Conservation (phyloP, 2,329 filamentous ascomycete genomes). For the Pseudogymnoascus pannorum region DNA sequence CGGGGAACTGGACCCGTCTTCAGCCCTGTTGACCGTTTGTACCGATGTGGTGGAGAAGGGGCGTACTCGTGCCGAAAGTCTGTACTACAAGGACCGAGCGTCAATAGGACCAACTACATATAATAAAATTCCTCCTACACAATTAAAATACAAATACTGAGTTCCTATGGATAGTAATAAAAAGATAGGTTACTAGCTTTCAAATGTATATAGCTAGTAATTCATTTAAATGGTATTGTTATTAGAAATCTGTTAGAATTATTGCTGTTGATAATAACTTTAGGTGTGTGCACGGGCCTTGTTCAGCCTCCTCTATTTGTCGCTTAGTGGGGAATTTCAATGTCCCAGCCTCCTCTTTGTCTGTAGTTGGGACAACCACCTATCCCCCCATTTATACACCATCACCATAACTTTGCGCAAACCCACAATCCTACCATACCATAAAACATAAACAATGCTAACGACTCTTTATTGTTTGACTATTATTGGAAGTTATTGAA, state of each 20-base stretch:
- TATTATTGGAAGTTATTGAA: neutral
- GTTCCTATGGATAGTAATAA: no score
- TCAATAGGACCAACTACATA: no score
- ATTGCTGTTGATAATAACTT: no score
- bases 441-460: neutral
- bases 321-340: neutral
- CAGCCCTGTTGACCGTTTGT: neutral
- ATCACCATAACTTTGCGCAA: neutral
- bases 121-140: no score
- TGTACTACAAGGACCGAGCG: no score
- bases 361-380: neutral
- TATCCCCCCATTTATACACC: neutral
- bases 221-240: no score
- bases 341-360: neutral
- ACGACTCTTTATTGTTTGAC: neutral
- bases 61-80: no score
- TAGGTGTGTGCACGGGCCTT: neutral
- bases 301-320: conserved; percentile 1
- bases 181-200: no score
- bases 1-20: neutral
- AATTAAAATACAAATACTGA: no score
- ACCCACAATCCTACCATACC: neutral
- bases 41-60: neutral
- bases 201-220: no score
- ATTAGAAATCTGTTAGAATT: no score